Conservation (phyloP, 306 rosid species). For the Quercus mongolica region DNA sequence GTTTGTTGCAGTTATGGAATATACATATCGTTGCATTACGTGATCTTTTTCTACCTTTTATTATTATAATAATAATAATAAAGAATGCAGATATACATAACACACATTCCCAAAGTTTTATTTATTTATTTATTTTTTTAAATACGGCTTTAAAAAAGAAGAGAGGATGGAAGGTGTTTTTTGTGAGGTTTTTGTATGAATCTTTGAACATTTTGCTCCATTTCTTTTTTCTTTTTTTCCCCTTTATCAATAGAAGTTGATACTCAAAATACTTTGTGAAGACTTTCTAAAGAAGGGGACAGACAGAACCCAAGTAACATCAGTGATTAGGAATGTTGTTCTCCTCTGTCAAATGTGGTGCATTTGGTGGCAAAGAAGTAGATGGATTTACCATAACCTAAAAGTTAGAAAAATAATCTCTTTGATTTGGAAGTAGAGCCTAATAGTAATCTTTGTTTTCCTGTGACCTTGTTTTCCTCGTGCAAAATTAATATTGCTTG, state of each 20-base stretch:
- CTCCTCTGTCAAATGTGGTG: neutral
- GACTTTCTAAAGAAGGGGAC: neutral
- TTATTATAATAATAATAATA: neutral
- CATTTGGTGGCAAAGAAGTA: neutral
- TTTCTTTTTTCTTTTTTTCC: neutral
- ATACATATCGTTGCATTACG: neutral
- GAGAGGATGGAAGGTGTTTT: neutral
- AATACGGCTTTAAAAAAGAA: neutral
- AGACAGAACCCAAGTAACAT: neutral
- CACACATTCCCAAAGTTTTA: neutral
- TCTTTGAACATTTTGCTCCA: neutral
- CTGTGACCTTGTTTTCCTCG: neutral
- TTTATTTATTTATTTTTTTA: neutral
- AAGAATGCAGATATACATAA: neutral
- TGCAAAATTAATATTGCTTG: neutral
- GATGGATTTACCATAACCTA: neutral
- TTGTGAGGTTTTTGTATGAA: neutral
- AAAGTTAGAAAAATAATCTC: neutral
- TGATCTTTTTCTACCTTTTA: neutral
- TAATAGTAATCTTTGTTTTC: neutral
- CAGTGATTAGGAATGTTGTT: neutral
- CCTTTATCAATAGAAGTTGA: neutral
- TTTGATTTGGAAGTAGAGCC: neutral
- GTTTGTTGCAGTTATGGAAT: neutral
- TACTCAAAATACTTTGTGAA: neutral